Evolutionary conservation across 495 filamentous ascomycete species (phyloP).

Genomic region (Letharia columbiana): DNA sequence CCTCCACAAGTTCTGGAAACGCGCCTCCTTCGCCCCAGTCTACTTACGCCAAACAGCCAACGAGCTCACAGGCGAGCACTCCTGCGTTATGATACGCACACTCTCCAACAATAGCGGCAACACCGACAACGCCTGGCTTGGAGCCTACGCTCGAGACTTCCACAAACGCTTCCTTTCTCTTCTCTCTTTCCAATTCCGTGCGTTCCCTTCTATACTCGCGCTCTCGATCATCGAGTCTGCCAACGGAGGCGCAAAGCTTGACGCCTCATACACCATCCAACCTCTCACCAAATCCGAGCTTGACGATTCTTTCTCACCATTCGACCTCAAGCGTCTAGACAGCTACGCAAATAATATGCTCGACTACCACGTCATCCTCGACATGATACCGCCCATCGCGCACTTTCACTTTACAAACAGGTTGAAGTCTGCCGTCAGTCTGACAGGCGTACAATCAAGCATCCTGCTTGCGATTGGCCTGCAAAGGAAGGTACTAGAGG

Average conservation of each 20-base stretch:
- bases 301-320: slow-evolving; percentile 71
- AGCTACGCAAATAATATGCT: slow-evolving; percentile 94
- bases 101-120: slow-evolving; percentile 54
- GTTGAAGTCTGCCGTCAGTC: slow-evolving; percentile 53
- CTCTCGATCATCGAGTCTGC: slow-evolving; percentile 86
- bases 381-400: slow-evolving; percentile 77
- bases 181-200: slow-evolving; percentile 83
- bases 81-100: slow-evolving; percentile 90
- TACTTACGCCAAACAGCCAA: slow-evolving; percentile 95
- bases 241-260: slow-evolving; percentile 56
- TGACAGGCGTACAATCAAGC: slow-evolving; percentile 70
- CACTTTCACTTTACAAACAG: slow-evolving; percentile 73
- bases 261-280: slow-evolving; percentile 38
- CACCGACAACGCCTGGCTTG: slow-evolving; percentile 70
- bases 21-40: slow-evolving; percentile 73
- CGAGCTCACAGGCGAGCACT: slow-evolving; percentile 93
- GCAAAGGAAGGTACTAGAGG: slow-evolving; percentile 77
- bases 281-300: slow-evolving; percentile 62
- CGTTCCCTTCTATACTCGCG: slow-evolving; percentile 71
- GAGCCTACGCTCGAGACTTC: slow-evolving; percentile 86
- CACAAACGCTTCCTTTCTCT: slow-evolving; percentile 81
- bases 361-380: slow-evolving; percentile 94
- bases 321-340: slow-evolving; percentile 88
- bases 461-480: slow-evolving; percentile 84
- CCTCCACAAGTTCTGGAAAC: slow-evolving; percentile 97